Conservation (phyloP, 345 rosid species). For the Populus nigra region DNA sequence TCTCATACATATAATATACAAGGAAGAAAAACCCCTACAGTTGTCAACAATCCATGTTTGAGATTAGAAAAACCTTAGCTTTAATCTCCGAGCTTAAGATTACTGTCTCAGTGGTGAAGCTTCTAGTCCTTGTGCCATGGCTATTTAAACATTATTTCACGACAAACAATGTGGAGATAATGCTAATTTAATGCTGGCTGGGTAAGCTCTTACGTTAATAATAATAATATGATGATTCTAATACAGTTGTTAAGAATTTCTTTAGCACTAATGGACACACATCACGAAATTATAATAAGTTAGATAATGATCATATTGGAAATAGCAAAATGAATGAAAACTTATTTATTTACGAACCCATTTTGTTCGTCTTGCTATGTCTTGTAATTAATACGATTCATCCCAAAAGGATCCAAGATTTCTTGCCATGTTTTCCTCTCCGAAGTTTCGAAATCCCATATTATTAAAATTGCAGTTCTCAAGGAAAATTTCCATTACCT, state of each 20-base stretch:
- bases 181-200: slow-evolving; percentile 1
- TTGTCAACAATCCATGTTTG: slow-evolving; percentile 9
- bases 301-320: no score
- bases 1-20: not conserved
- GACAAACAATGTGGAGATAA: not conserved
- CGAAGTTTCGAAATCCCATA: slow-evolving; percentile 26
- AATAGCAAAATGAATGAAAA: no score
- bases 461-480: not conserved
- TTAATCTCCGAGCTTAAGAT: slow-evolving; percentile 16
- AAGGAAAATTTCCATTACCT: not conserved
- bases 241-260: not conserved
- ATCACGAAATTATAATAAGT: no score
- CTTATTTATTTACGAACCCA: not conserved
- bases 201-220: not conserved
- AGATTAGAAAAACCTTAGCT: slow-evolving; percentile 9
- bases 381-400: not conserved
- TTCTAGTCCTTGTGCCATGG: slow-evolving; percentile 38
- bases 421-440: slow-evolving; percentile 50
- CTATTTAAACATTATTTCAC: slow-evolving; percentile 8
- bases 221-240: no score
- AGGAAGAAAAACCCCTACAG: not conserved
- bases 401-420: slow-evolving; percentile 23
- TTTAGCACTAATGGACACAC: no score
- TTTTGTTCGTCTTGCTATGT: not conserved
- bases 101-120: slow-evolving; percentile 36